These are phyloP conservation scores for Torrubiellomyces zombiae DNA, from an alignment of 2,329 filamentous ascomycete genomes.

Conservation along the genomic window DNA sequence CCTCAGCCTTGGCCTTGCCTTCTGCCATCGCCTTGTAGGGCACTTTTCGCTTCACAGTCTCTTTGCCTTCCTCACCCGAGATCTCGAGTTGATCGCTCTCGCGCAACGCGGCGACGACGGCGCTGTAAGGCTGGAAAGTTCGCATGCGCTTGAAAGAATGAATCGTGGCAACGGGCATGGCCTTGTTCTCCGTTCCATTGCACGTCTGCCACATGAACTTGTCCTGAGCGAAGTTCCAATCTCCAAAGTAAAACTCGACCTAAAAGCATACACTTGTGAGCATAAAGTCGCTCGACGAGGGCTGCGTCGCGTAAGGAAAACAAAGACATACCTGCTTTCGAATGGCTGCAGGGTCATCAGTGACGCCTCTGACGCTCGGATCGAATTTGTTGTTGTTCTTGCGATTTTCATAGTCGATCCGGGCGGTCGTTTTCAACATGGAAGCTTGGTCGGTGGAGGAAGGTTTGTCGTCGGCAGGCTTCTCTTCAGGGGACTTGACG, in stretches of 20 bases:
- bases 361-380: constrained; percentile 48
- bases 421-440: constrained; percentile 28
- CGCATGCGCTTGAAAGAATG: constrained; percentile 91
- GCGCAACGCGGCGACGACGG: constrained; percentile 69
- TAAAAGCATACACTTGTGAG: constrained; percentile 16
- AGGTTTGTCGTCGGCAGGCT: constrained; percentile 4
- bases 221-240: constrained; percentile 78
- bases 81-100: constrained; percentile 59
- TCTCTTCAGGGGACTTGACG: constrained; percentile 11
- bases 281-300: no score
- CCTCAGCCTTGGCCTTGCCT: constrained; percentile 48
- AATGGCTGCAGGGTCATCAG: constrained; percentile 64
- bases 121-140: constrained; percentile 75
- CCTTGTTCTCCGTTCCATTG: constrained; percentile 63
- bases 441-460: constrained; percentile 6
- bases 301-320: background rate
- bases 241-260: constrained; percentile 94
- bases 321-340: constrained; percentile 52
- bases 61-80: constrained; percentile 53
- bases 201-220: constrained; percentile 71
- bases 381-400: constrained; percentile 54
- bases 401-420: constrained; percentile 20
- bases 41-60: constrained; percentile 61
- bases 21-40: constrained; percentile 44
- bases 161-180: constrained; percentile 62